Evolutionary conservation across 1,284 basidiomycete genomes (phyloP).

Genomic region (Jaminaea rosea): DNA sequence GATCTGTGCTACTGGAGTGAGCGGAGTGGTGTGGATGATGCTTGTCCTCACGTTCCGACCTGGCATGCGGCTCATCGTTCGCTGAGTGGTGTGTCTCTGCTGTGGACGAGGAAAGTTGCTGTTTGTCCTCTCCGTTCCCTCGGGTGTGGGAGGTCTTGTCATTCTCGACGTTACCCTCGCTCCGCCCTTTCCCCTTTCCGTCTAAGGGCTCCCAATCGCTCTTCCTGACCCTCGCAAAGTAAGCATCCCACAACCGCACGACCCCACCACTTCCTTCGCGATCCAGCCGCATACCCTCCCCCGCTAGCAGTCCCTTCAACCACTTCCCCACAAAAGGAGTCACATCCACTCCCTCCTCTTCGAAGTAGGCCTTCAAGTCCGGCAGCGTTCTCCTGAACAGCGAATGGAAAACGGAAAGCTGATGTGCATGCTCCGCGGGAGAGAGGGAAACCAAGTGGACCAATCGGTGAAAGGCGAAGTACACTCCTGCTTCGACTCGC

Average conservation of each 20-base stretch:
- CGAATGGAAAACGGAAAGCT: slow-evolving; percentile 44
- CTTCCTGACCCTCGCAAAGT: neutral
- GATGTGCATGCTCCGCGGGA: slow-evolving; percentile 22
- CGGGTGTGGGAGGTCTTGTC: neutral
- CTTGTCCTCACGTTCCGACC: no score
- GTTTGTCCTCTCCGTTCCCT: neutral
- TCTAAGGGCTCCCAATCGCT: neutral
- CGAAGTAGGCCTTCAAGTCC: slow-evolving; percentile 47
- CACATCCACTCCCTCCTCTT: slow-evolving; percentile 46
- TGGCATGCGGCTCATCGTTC: neutral
- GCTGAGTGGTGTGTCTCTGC: no score
- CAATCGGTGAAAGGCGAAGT: slow-evolving; percentile 42
- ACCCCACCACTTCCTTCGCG: neutral
- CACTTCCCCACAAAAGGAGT: slow-evolving; percentile 41
- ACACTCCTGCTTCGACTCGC: slow-evolving; percentile 47
- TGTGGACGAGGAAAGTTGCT: no score
- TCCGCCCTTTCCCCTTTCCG: neutral
- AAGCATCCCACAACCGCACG: slow-evolving; percentile 42
- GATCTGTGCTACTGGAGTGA: neutral
- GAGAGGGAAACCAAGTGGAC: no score
- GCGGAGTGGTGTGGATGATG: no score
- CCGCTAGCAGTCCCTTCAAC: slow-evolving; percentile 42
- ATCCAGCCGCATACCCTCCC: slow-evolving; percentile 29
- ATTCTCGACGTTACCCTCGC: neutral
- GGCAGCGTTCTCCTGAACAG: slow-evolving; percentile 44